Percentiles rank a stretch among this genome's conserved stretches.
These are phyloP conservation scores for Suillus discolor DNA, from an alignment of 768 basidiomycete genomes.

Conservation along the genomic window DNA sequence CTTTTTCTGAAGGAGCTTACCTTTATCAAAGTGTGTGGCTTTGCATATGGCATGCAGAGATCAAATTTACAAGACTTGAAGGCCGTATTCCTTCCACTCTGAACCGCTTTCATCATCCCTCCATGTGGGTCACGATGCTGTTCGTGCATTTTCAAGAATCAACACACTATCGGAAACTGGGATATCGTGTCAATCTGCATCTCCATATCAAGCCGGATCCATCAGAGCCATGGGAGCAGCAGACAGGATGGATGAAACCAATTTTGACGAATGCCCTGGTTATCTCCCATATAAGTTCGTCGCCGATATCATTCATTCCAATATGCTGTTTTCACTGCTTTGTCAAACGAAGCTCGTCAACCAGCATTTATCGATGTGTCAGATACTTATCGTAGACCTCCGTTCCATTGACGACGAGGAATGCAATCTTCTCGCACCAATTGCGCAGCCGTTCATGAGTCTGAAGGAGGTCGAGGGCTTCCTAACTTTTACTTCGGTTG, in stretches of 20 bases:
- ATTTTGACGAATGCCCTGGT: conserved; percentile 6
- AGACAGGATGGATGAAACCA: conserved; percentile 1
- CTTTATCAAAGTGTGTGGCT: neutral
- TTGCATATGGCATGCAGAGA: neutral
- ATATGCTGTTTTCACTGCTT: too few species aligned
- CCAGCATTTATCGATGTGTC: conserved; percentile 21
- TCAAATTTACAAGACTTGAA: conserved; percentile 9
- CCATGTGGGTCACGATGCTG: neutral
- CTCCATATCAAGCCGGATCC: neutral
- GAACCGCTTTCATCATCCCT: conserved; percentile 4
- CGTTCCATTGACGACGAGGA: conserved; percentile 9
- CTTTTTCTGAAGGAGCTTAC: conserved; percentile 13
- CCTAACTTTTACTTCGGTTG: too few species aligned
- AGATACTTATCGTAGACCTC: conserved; percentile 3
- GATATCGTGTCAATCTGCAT: neutral
- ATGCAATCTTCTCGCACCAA: conserved; percentile 10
- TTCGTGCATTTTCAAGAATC: neutral
- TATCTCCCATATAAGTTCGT: conserved; percentile 8
- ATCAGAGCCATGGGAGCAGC: conserved; percentile 24
- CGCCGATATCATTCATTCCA: neutral
- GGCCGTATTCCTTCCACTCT: neutral
- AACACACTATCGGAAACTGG: conserved; percentile 1
- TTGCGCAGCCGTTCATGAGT: conserved; percentile 5
- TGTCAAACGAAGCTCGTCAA: conserved; percentile 19
- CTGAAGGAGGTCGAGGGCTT: too few species aligned